Evolutionary conservation across 495 filamentous ascomycete genomes (phyloP), one percentile per base, ranked within the genome.

Genomic region (Podospora conica): DNA sequence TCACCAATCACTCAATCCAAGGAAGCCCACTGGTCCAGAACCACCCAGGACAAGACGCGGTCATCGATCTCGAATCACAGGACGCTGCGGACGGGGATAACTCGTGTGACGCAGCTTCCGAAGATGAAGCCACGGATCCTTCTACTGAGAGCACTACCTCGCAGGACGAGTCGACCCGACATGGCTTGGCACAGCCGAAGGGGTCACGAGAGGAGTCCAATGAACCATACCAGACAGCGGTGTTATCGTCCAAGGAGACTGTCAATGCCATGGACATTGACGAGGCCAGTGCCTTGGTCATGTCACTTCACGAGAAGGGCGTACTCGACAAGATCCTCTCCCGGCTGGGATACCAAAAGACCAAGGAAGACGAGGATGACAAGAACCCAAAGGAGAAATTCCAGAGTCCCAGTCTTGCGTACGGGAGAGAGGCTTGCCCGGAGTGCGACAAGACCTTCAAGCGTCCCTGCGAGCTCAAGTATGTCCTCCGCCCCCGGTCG

Each of bases 391-490:
- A 56, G 10, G 54, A 56, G 9, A 48, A 48, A 3, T 3, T 2
- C 15, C 40, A 48, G 40, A 48, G 21, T 12, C 9, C 21, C 9
- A 22, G 5, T 56, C 54, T 22, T 12, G 15, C 21, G n/a, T 22
- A 21, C 3, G 54, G 21, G 54, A 21, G 20, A 56, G 23, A 24
- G 21, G 27, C 58, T 61, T 92, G 89, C 68, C 58, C 76, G 0
- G 68, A 73, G 0, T 92, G 89, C 67, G 24, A 67, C 2, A 90
- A 88, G 71, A 71, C 64, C 1, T 88, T 85, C 20, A 75, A 74
- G 3, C 81, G 89, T 15, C 83, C 76, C 56, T 92, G 88, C 69
- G 89, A 92, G 72, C 82, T 93, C 69, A 91, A 85, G 89, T 92
- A 82, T 70, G 84, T 72, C 1, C 28, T 3, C 53, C 27, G n/a